These are phyloP conservation scores for Malassezia nana DNA, from an alignment of 1,284 basidiomycete species.

Conservation along the genomic window DNA sequence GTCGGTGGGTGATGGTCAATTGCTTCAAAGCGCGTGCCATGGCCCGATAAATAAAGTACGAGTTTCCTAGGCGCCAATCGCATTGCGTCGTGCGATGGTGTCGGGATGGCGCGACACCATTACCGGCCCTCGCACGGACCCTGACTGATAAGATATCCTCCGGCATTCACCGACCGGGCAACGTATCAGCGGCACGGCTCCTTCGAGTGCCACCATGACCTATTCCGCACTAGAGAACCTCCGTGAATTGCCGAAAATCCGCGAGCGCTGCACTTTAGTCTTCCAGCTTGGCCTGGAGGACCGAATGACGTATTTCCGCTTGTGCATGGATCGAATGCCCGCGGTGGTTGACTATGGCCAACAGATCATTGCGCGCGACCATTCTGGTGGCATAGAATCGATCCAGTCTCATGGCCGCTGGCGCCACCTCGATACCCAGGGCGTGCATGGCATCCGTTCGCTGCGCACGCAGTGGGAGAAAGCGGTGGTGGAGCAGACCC, in stretches of 20 bases:
- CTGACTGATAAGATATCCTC: slow-evolving; percentile 38
- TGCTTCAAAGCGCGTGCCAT: slow-evolving; percentile 66
- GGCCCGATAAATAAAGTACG: slow-evolving; percentile 88
- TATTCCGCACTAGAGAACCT: not conserved
- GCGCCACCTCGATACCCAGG: not conserved
- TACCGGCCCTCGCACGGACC: slow-evolving; percentile 67
- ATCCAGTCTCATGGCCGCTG: not conserved
- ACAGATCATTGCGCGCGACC: not conserved
- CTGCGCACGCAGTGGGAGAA: not conserved
- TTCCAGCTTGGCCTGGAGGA: not conserved
- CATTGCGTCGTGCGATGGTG: slow-evolving; percentile 80
- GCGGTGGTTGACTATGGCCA: not conserved
- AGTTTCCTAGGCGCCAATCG: slow-evolving; percentile 87
- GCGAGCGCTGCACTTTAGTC: not conserved
- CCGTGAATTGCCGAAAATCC: not conserved
- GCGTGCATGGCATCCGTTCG: not conserved
- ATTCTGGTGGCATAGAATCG: not conserved
- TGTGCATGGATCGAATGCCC: slow-evolving; percentile 3
- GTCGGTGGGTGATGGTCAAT: slow-evolving; percentile 59
- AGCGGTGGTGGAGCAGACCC: not conserved
- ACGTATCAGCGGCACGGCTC: too few relatives aligned
- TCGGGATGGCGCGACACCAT: slow-evolving; percentile 75
- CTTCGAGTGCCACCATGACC: not conserved
- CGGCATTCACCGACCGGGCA: not conserved
- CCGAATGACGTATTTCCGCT: not conserved